Conservation (phyloP, 371 early-diverging fungal genomes). For the Apophysomyces ossiformis region DNA sequence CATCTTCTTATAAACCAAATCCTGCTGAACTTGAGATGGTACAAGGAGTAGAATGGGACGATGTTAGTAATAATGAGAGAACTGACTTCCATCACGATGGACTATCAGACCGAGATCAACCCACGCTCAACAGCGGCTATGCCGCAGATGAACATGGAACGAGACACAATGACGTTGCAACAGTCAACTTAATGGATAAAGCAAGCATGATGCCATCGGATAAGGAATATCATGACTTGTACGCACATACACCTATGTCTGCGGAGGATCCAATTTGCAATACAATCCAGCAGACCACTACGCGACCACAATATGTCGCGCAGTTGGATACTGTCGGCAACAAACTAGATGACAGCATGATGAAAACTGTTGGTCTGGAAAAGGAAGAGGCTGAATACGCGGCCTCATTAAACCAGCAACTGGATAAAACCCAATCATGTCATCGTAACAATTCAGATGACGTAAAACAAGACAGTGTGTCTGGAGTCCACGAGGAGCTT, state of each 20-base stretch:
- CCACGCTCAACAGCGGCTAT: too few species aligned
- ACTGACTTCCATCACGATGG: not conserved
- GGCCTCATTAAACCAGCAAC: not conserved
- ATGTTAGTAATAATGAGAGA: not conserved
- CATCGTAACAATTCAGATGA: not conserved
- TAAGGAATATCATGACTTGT: too few species aligned
- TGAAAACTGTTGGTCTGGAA: too few species aligned
- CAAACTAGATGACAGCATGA: too few species aligned
- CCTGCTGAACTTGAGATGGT: not conserved
- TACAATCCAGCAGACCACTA: not conserved
- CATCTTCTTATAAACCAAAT: not conserved
- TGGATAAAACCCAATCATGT: not conserved
- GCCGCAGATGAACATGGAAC: too few species aligned
- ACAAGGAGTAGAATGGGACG: not conserved
- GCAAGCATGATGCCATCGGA: too few species aligned
- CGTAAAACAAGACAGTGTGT: not conserved
- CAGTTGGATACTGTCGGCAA: not conserved
- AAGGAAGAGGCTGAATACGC: not conserved
- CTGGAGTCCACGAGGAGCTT: slow-evolving; percentile 13
- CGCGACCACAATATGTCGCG: not conserved
- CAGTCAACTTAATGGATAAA: too few species aligned
- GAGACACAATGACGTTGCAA: not conserved
- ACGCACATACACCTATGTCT: too few species aligned
- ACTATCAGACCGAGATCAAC: too few species aligned
- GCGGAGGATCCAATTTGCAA: too few species aligned